A percentile compares a stretch with the other conserved stretches of the same genome.
Evolutionary conservation across 2,329 filamentous ascomycete species (phyloP).

Genomic region (Chrysosporium queenslandicum): DNA sequence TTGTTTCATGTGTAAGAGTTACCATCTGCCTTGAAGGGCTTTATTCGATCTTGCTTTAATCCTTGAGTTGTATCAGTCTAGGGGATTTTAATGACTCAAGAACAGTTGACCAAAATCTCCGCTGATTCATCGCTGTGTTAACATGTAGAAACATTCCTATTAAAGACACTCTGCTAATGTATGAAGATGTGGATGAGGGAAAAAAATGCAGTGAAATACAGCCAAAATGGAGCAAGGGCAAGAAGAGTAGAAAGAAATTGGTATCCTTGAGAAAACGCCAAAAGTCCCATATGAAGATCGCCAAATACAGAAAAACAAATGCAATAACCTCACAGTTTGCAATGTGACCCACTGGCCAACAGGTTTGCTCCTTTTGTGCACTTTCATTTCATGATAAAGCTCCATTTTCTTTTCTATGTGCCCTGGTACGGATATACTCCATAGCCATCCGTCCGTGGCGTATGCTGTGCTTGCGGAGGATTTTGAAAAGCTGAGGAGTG

Average conservation of each 20-base stretch:
- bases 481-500: neutral
- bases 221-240: neutral
- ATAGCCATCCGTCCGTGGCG: neutral
- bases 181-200: neutral
- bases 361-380: no score
- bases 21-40: no score
- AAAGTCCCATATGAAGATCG: neutral
- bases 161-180: no score
- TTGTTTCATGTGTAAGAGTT: no score
- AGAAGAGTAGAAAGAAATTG: neutral
- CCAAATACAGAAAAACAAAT: neutral
- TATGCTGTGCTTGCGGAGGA: neutral
- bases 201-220: neutral
- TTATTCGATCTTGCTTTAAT: no score
- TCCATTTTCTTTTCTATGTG: neutral
- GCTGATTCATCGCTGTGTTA: no score
- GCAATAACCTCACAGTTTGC: neutral
- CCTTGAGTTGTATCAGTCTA: neutral
- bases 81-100: no score
- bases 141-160: neutral
- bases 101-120: no score
- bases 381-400: neutral
- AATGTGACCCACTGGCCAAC: no score
- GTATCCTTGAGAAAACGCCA: slow-evolving; percentile 1
- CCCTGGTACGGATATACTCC: neutral